Evolutionary conservation across 2,329 filamentous ascomycete species (phyloP), one percentile per base, ranked within the genome.

Genomic region (Aspergillus sp.): DNA sequence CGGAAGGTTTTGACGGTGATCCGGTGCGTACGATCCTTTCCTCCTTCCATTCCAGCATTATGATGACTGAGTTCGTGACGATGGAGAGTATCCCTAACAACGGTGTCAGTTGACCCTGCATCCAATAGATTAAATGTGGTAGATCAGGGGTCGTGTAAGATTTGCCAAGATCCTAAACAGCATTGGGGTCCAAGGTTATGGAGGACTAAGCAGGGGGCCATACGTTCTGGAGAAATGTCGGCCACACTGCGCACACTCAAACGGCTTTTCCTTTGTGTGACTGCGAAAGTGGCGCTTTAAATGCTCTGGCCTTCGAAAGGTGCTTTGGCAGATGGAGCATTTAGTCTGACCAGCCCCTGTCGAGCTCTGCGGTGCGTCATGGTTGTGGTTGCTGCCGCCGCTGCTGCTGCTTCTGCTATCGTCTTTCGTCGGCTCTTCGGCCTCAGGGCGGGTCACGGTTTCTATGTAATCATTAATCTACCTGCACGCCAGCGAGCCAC

Each of bases 221-320:
- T 76, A 76, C 75, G 74, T 79, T 67, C 77, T 70, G 10, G 75
- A 77, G 62, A 79, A 79, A 51, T 75, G 70, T 21, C 77, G 77
- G n/a, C 74, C 73, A 65, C 77, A 79, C 55, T 74, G 73, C 13
- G 62, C 58, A 62, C 77, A 79, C 54, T 73, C 70, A 53, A 77
- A 79, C 0, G 75, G 74, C 55, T 76, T 76, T 59, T 76, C 74
- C 49, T 77, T 76, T 6, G 75, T 76, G 63, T 79, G 76, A 50
- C 74, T 76, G 56, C 74, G 75, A 51, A 77, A 61, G 65, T 79
- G 76, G 23, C 77, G 74, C 65, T 77, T 79, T 41, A 79, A 61
- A 64, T 79, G 76, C 61, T 79, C 77, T 7, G 74, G 75, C 61
- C 77, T 70, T 59, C 72, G 67, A 57, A 79, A 79, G 12, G 68